Conservation (phyloP, 805 yeast species). For the Wickerhamiella bombiphila region DNA sequence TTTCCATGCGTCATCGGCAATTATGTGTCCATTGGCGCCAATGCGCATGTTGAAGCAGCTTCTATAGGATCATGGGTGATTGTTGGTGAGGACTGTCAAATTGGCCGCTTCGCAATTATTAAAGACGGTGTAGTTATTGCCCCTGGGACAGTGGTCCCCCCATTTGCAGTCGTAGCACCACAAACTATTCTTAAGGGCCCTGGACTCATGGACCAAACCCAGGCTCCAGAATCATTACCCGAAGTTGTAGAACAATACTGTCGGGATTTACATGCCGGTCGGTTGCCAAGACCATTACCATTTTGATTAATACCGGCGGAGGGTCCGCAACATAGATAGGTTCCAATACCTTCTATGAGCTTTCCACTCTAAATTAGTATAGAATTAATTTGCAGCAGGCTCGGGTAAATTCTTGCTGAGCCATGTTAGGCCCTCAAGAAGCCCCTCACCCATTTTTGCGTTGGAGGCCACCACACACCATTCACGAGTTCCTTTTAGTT, state of each 20-base stretch:
- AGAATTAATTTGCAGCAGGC: slow-evolving; percentile 1
- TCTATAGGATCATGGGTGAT: slow-evolving; percentile 26
- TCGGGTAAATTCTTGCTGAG: slow-evolving; percentile 45
- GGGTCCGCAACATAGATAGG: too few relatives aligned
- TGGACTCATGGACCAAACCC: slow-evolving; percentile 11
- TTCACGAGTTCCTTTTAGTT: slow-evolving; percentile 45
- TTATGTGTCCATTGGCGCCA: slow-evolving; percentile 25
- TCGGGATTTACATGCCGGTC: slow-evolving; percentile 20
- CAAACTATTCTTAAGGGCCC: slow-evolving; percentile 22
- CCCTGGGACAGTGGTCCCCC: slow-evolving; percentile 23
- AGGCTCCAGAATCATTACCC: slow-evolving; percentile 16
- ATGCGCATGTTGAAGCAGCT: slow-evolving; percentile 24
- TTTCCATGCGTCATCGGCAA: slow-evolving; percentile 27
- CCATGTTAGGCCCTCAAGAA: slow-evolving; percentile 81
- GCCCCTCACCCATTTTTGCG: slow-evolving; percentile 80
- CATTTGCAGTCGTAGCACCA: slow-evolving; percentile 25
- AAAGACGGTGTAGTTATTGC: slow-evolving; percentile 26
- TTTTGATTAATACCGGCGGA: too few relatives aligned
- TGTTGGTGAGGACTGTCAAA: slow-evolving; percentile 23
- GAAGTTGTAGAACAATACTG: slow-evolving; percentile 23
- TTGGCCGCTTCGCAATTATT: slow-evolving; percentile 26
- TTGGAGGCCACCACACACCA: slow-evolving; percentile 90
- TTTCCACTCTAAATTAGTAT: too few relatives aligned
- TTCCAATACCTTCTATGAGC: too few relatives aligned
- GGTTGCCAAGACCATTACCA: not conserved